Base-by-base conservation (phyloP, 768 basidiomycete species). In the Nidula microcarpa region DNA sequence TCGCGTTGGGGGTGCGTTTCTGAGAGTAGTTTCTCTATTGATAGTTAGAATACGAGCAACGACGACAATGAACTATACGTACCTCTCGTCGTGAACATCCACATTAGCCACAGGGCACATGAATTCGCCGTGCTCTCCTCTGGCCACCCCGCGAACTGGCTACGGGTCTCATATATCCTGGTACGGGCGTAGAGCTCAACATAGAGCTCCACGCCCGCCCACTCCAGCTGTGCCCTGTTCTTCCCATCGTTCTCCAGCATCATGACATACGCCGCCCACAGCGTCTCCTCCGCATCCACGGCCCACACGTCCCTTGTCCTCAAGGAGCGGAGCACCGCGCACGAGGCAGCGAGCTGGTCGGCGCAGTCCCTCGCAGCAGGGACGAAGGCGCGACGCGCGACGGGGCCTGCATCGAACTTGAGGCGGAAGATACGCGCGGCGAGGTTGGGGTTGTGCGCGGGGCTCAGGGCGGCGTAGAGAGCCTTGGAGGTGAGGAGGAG, bases 101-200 rank as follows among this genome's bases (percentile, higher is more conserved):
- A 89, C 50, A 82, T 64, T 1, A 86, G 50, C 84, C 85, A 88
- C 13, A 89, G 54, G 0, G 79, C 82, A 49, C 82, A 77, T 0
- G 82, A 67, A 54, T 79, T 81, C 30, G 69, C 44, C 4, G 69
- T 61, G 48, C 62, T 80, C 36, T 86, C 84, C 1, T 66, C 59
- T 0, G 86, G 85, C 86, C 87, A 87, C 1, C 82, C 84, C 43
- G 76, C 61, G 54, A 69, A 52, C 9, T 23, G 4, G 18, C 64
- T 60, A 2, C 62, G 52, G 23, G 62, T 57, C 34, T 77, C 70
- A 71, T 79, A 79, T 30, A 86, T 69, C 6, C 75, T 73, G n/a
- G 60, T 61, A 33, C 72, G 73, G 35, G 84, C 63, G 52, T 75
- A 81, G 1, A 51, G 16, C 46, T 78, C 73, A 7, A 81, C 70